Percentiles rank a stretch among this genome's conserved stretches.
Evolutionary conservation across 345 rosid species (phyloP).

Genomic region (Corymbia maculata): DNA sequence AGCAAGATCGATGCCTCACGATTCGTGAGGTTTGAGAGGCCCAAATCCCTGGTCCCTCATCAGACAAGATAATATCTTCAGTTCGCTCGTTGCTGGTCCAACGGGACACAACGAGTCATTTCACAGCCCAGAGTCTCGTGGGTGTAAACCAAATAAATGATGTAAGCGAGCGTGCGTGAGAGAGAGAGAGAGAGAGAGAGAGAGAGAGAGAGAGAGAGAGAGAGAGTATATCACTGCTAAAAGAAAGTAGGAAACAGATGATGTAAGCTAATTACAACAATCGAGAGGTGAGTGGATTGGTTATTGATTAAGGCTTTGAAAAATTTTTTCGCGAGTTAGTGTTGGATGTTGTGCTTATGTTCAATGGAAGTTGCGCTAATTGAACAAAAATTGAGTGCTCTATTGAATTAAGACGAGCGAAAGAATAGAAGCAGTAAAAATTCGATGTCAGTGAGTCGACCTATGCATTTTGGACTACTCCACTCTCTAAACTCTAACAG

Average conservation of each 20-base stretch:
- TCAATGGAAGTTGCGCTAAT: not conserved
- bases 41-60: not conserved
- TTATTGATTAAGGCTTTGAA: not conserved
- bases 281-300: not conserved
- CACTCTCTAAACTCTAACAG: not conserved
- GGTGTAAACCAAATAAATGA: not conserved
- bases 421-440: not conserved
- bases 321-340: not conserved
- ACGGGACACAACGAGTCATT: not conserved
- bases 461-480: not conserved
- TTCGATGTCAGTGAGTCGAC: not conserved
- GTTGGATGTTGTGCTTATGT: not conserved
- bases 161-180: not conserved
- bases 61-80: not conserved
- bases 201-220: not conserved
- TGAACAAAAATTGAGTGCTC: not conserved
- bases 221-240: not conserved
- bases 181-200: not conserved
- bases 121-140: not conserved
- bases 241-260: not conserved
- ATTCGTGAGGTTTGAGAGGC: not conserved
- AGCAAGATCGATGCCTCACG: not conserved
- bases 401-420: not conserved
- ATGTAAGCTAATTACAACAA: not conserved
- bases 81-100: not conserved